These are phyloP conservation scores for Colletotrichum somersetense DNA, from an alignment of 2,329 filamentous ascomycete species.

Conservation along the genomic window DNA sequence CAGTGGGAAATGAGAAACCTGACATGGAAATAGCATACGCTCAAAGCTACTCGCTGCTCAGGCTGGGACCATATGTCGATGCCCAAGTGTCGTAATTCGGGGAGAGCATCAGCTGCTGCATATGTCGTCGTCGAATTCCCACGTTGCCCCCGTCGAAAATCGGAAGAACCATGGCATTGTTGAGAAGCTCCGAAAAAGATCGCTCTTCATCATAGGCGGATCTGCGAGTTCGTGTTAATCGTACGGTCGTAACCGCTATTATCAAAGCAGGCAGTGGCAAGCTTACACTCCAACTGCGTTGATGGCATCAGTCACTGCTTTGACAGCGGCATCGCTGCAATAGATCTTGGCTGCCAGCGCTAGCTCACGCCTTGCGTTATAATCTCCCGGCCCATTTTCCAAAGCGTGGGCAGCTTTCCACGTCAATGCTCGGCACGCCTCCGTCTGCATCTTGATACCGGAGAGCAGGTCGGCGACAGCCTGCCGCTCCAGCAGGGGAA, in stretches of 20 bases:
- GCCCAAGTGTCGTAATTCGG: conserved; percentile 23
- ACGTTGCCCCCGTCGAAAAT: conserved; percentile 43
- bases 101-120: conserved; percentile 24
- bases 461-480: conserved; percentile 65
- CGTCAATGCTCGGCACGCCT: conserved; percentile 62
- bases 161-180: conserved; percentile 31
- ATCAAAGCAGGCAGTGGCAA: neutral
- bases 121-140: conserved; percentile 34
- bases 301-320: conserved; percentile 62
- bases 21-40: neutral
- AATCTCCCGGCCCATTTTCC: conserved; percentile 56
- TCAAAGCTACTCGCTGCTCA: neutral
- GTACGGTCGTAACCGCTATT: too few species aligned
- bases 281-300: conserved; percentile 63
- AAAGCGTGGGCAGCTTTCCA: conserved; percentile 64
- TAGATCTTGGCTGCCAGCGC: conserved; percentile 65
- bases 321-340: conserved; percentile 62
- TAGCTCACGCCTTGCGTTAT: conserved; percentile 57
- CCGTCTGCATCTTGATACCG: conserved; percentile 64
- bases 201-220: neutral
- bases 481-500: conserved; percentile 61
- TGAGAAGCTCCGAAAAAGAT: conserved; percentile 15
- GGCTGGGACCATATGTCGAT: neutral
- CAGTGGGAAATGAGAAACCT: neutral
- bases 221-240: neutral